Evolutionary conservation across 805 yeast genomes (phyloP), one percentile per base, ranked within the genome.

Genomic region (Yarrowia bubula): DNA sequence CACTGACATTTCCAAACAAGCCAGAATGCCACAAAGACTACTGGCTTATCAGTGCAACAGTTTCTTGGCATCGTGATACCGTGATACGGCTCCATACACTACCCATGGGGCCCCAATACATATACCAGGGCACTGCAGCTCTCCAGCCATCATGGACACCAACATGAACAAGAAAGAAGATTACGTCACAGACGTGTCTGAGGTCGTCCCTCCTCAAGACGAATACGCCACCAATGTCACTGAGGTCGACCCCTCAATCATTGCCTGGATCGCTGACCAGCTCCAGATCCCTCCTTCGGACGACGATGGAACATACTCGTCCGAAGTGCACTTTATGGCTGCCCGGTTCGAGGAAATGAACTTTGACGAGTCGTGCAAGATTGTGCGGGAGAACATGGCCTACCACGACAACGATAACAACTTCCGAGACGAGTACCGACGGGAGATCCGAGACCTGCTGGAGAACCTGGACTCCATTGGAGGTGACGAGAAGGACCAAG

Each of bases 391-490:
- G n/a, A 79, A 82, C 6, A 66, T 79, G 3, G 75, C 68, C 0
- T 77, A 79, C 15, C 85, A 83, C 67, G 69, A 69, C 4, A 80
- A 77, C 58, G 88, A 84, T 70, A 78, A 79, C 43, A 83, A 83
- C 69, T 76, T 84, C 66, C 80, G 82, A 11, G 68, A 65, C 3
- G 58, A 51, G 35, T 51, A 51, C 58, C 58, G 58, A 14, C 58
- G 43, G 28, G 58, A 51, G 14, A 51, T 51, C 43, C 33, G 58
- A 37, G 58, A 51, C 9, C 35, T 51, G 8, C 9, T 51, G 42
- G 58, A 51, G 43, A 65, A 17, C 14, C 33, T 31, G 15, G 61
- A 55, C 15, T 18, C 46, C 0, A 17, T n/a, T 1, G 32, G 6
- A 3, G 43, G 38, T 9, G 57, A 51, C 33, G 58, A 51, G n/a